A percentile compares a stretch with the other conserved stretches of the same genome.
phyloP scores from a whole-genome alignment of 176 grass and related monocot genomes.

The Urochloa ruziziensis region DNA sequence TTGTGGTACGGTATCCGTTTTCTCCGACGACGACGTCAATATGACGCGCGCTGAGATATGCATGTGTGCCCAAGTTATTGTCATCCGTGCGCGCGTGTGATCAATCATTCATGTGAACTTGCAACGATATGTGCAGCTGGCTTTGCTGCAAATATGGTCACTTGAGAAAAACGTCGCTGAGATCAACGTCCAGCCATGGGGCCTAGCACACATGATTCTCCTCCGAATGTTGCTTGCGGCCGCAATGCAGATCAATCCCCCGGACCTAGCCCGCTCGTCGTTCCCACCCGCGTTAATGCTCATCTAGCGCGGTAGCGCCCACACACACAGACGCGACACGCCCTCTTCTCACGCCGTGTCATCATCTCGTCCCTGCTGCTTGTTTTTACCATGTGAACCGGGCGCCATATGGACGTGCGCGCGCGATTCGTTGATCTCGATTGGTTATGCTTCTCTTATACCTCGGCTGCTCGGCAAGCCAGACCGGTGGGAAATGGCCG shows the following conservation, averaged over 20 bases:
- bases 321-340: background rate
- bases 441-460: too few relatives aligned
- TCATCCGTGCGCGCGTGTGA: background rate
- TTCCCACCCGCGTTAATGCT: constrained; percentile 1
- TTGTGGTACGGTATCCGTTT: background rate
- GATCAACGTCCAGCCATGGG: background rate
- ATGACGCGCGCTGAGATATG: background rate
- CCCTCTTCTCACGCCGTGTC: too few relatives aligned
- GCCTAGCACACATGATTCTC: background rate
- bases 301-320: background rate
- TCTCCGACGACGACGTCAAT: background rate
- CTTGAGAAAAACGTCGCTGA: background rate
- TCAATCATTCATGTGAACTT: constrained; percentile 26
- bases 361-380: too few relatives aligned
- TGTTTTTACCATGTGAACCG: background rate
- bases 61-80: background rate
- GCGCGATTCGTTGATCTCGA: background rate
- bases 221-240: constrained; percentile 14
- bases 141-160: background rate
- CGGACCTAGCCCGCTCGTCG: background rate
- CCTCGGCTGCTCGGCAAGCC: background rate
- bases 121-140: background rate
- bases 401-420: background rate
- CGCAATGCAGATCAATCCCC: background rate
- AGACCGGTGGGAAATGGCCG: background rate